Base-by-base conservation (phyloP, 768 basidiomycete species). In the Termitomyces sp. region DNA sequence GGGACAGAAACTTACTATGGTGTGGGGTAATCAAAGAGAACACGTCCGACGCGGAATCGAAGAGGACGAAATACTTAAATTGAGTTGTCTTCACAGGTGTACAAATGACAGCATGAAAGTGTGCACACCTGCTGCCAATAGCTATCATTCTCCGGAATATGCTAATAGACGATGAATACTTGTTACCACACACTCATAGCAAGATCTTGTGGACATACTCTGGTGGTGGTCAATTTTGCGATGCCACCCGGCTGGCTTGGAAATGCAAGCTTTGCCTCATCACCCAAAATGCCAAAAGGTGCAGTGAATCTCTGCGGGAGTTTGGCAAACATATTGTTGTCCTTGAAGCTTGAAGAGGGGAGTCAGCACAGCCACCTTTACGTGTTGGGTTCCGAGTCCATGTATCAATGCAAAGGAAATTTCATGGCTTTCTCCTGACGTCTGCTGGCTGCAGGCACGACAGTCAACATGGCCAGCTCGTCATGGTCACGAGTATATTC, bases 181-280 rank as follows among this genome's bases (percentile, higher is more conserved):
- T n/a, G n/a, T 11, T 40, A 39, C 11, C 32, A 6, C 32, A 57
- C 47, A 44, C 45, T 48, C 35, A 40, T 11, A 44, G 12, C 17
- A 10, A 45, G 40, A 52, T 39, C 37, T 21, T 19, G 39, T 39
- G 21, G 42, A 73, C 91, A 62, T 70, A 94, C 93, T 62, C 92
- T 82, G 32, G 79, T 80, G 14, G 84, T 78, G 47, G 84, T 80
- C 42, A 97, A 70, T 67, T 91, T 89, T 48, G 84, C 77, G 50
- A 97, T 85, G 17, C 94, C 94, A 42, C 79, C 79, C 0, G 90
- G 83, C 57, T 89, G 89, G 62, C 85, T 90, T 40, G 91, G 85
- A 69, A 97, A 97, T 11, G 86, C 85, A 17, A 97, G 83, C 70
- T 95, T 95, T 46, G 91, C 86, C 66, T 94, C 90, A 67, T 96